Percentiles rank a stretch among this genome's conserved stretches.
Conservation (phyloP, 2,329 filamentous ascomycete species). For the Pleomassaria siparia region DNA sequence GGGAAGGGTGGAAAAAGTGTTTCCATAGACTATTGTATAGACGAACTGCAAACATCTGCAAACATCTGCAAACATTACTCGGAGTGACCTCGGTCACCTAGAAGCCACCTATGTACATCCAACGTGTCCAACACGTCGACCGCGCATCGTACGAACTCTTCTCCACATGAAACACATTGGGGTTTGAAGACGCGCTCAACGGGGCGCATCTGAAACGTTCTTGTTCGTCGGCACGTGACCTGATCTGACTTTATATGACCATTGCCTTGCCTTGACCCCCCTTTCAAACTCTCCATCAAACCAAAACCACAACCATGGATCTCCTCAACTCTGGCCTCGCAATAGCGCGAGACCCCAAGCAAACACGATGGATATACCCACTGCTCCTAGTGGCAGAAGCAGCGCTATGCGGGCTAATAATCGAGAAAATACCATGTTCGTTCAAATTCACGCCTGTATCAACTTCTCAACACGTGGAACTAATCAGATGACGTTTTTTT, state of each 20-base stretch:
- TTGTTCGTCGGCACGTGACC: conserved; percentile 24
- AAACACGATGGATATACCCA: conserved; percentile 65
- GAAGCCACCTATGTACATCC: conserved; percentile 3
- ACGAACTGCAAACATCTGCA: background rate
- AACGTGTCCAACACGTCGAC: conserved; percentile 18
- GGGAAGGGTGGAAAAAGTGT: background rate
- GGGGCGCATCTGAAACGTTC: conserved; percentile 23
- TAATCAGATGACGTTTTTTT: conserved; percentile 12
- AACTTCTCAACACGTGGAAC: conserved; percentile 10
- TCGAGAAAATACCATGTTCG: conserved; percentile 83
- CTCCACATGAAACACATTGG: conserved; percentile 29
- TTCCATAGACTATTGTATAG: background rate
- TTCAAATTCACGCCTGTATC: too few relatives aligned
- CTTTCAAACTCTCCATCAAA: conserved; percentile 10
- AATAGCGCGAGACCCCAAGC: conserved; percentile 55
- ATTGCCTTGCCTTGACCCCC: conserved; percentile 15
- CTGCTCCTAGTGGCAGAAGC: conserved; percentile 71
- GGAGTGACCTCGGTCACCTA: background rate
- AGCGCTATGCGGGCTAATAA: conserved; percentile 70
- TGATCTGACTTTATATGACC: conserved; percentile 20
- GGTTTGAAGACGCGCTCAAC: conserved; percentile 20
- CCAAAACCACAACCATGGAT: conserved; percentile 32
- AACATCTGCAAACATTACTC: conserved; percentile 1
- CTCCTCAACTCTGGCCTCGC: conserved; percentile 38
- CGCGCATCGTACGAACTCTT: conserved; percentile 20